Base-by-base conservation (phyloP, 805 yeast species). In the Nakazawaea molendinolei region DNA sequence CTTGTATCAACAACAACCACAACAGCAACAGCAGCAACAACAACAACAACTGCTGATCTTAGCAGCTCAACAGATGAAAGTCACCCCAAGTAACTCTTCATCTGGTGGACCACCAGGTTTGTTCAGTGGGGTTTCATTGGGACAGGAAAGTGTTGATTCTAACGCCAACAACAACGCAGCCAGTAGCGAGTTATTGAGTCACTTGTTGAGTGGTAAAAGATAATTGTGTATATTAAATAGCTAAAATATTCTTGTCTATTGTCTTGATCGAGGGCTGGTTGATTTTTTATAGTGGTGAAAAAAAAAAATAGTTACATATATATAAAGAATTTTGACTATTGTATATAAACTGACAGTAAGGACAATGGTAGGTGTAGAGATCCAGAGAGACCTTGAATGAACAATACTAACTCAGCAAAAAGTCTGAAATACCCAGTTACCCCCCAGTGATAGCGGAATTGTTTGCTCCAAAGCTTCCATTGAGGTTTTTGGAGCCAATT, bases 31-130 rank as follows among this genome's bases (percentile, higher is more conserved):
- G 30, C 56, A 52, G 36, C 50, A 44, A 24, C 52, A 46, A 29
- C 64, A 49, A 36, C 61, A 55, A 42, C 56, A 50, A 44, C 56
- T 51, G 45, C 55, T 47, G 28, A 38, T 39, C 28, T 24, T 46
- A 39, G 33, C 49, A 29, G 30, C 43, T 17, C 36, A 34, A 27
- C 28, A 41, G 32, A 28, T 41, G 28, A 33, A 31, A 16, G 30
- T 21, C 25, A 46, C 17, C 52, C 27, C 50, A 26, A 58, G 65
- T 36, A 31, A 49, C 6, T 52, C 73, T 6, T 61, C 74, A 13
- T 71, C 85, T 4, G 81, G 83, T 20, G 84, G 86, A 4, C 89
- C 89, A 26, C 90, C 87, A 5, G 87, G 87, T 5, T 65, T 79
- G 47, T 73, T 76, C 47, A 43, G 34, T 16, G 39, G 37, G 20